These are phyloP conservation scores for Scalesia atractyloides DNA, from an alignment of 129 eudicot species.

Conservation along the genomic window DNA sequence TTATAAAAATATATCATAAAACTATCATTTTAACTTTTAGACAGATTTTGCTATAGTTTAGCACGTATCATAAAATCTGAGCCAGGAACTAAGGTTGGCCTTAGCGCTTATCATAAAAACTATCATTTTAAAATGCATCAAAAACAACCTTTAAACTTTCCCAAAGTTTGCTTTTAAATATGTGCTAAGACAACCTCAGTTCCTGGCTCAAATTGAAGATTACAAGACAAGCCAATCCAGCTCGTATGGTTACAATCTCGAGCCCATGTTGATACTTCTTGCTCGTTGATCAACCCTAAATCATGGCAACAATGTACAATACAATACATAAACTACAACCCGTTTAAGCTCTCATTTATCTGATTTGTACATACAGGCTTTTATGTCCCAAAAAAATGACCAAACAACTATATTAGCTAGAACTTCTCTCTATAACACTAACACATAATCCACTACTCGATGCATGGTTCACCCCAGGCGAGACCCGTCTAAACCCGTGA, in stretches of 20 bases:
- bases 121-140: too few relatives aligned
- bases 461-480: neutral
- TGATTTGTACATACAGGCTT: slow-evolving; percentile 25
- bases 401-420: slow-evolving; percentile 20
- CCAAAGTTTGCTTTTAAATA: too few relatives aligned
- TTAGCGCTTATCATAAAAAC: too few relatives aligned
- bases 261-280: neutral
- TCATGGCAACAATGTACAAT: slow-evolving; percentile 8
- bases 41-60: too few relatives aligned
- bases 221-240: neutral
- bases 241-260: neutral
- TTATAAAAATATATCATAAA: too few relatives aligned
- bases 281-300: neutral
- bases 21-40: too few relatives aligned
- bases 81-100: too few relatives aligned
- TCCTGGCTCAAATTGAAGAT: neutral
- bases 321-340: slow-evolving; percentile 25
- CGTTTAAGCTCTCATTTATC: slow-evolving; percentile 15
- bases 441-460: slow-evolving; percentile 4
- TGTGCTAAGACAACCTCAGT: neutral
- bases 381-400: slow-evolving; percentile 25
- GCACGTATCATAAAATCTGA: too few relatives aligned
- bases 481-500: slow-evolving; percentile 5
- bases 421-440: slow-evolving; percentile 22
- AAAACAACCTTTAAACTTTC: too few relatives aligned